Percentiles rank a stretch among this genome's conserved stretches.
Evolutionary conservation across 2,329 filamentous ascomycete species (phyloP).

Genomic region (Emmonsiellopsis sp.): DNA sequence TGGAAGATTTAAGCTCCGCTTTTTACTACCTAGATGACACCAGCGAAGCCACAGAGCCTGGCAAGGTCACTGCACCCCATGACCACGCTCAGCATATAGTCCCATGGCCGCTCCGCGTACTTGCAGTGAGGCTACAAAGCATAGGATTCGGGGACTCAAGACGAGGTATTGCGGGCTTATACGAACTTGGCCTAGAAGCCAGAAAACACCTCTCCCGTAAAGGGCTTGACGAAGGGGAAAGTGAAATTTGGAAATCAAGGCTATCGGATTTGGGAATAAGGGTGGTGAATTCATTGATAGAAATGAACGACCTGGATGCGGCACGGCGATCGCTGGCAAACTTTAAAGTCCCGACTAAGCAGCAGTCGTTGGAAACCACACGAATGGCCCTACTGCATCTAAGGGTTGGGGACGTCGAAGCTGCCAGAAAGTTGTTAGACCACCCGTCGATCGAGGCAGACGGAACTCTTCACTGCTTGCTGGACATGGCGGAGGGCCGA

Average conservation of each 20-base stretch:
- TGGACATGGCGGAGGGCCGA: slow-evolving; percentile 68
- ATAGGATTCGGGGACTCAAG: slow-evolving; percentile 78
- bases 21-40: slow-evolving; percentile 36
- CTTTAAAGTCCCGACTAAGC: slow-evolving; percentile 33
- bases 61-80: slow-evolving; percentile 51
- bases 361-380: slow-evolving; percentile 24
- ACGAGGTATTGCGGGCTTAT: slow-evolving; percentile 79
- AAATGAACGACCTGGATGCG: slow-evolving; percentile 75
- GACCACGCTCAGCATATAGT: slow-evolving; percentile 51
- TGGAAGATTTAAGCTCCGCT: slow-evolving; percentile 53
- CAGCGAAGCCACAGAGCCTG: slow-evolving; percentile 31
- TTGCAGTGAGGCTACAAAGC: slow-evolving; percentile 74
- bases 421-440: slow-evolving; percentile 50
- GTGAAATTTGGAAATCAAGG: slow-evolving; percentile 59
- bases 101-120: slow-evolving; percentile 76
- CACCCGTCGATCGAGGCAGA: slow-evolving; percentile 14
- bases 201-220: slow-evolving; percentile 49
- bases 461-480: slow-evolving; percentile 47
- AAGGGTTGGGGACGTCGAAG: slow-evolving; percentile 64
- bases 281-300: slow-evolving; percentile 44
- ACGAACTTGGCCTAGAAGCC: slow-evolving; percentile 75
- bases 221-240: slow-evolving; percentile 43
- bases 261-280: slow-evolving; percentile 64
- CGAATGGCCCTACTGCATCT: slow-evolving; percentile 60
- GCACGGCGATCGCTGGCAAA: slow-evolving; percentile 63